Base-by-base conservation (phyloP, 2,329 filamentous ascomycete species). In the Clarireedia homoeocarpa region DNA sequence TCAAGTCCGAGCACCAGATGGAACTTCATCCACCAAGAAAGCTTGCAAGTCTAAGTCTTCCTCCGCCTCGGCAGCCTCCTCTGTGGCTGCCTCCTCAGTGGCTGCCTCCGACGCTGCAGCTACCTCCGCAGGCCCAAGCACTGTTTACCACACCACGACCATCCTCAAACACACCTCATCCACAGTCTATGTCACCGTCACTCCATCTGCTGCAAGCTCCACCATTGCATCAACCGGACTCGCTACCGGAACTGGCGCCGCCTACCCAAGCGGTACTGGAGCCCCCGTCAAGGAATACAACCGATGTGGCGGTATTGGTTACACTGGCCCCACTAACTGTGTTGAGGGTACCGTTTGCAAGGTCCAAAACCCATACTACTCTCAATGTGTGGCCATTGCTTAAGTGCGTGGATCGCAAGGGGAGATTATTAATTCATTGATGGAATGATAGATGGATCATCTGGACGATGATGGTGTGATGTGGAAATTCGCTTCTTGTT, bases 291-390 rank as follows among this genome's bases (percentile, higher is more conserved):
- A 46, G 24, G 59, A 34, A 20, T 66, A 60, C 39, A 44, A 51
- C 24, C 61, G 65, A 52, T 66, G 64, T 49, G 64, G 64, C 47
- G 64, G 64, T 54, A 51, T 59, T 46, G 34, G 39, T 1, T 64
- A 55, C 30, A 53, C 57, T 9, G 64, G 64, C 9, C 20, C 49
- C 7, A 64, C 59, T 7, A 40, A 15, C 14, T 66, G 62, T 45
- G 60, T 46, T 20, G 54, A 42, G n/a, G 50, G 50, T 17, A 59
- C 30, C 14, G 45, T 40, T 24, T 65, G 64, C 56, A 57, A 56
- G n/a, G 39, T 49, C 17, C 59, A 58, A 38, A 65, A 66, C 48
- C 40, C 52, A 20, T 62, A 47, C 39, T 56, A 56, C 53, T 56
- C 48, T 20, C 53, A 55, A 51, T 55, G 53, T 36, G 30, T 55